Evolutionary conservation across 1,284 basidiomycete species (phyloP).

Genomic region (Sanghuangporus weigelae): DNA sequence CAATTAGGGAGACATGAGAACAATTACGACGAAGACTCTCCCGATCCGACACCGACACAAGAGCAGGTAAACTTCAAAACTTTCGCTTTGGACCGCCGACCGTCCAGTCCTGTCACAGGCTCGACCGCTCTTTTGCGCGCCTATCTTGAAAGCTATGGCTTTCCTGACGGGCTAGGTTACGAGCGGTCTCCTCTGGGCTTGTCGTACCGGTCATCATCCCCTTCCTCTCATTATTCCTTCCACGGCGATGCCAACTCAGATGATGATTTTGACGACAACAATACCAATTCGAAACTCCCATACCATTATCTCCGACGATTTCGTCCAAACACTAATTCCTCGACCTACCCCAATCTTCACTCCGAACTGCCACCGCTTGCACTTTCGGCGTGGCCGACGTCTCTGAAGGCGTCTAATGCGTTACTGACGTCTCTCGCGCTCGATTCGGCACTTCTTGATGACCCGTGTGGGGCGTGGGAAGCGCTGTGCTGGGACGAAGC

Average conservation of each 20-base stretch:
- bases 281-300: background rate
- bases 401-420: background rate
- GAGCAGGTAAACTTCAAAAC: background rate
- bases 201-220: background rate
- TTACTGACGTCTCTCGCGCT: background rate
- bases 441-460: background rate
- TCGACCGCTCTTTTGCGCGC: background rate
- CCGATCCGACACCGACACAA: background rate
- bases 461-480: slow-evolving; percentile 1
- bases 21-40: background rate
- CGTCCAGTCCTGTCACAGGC: background rate
- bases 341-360: background rate
- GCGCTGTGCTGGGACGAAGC: slow-evolving; percentile 11
- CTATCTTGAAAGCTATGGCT: slow-evolving; percentile 9
- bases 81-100: background rate
- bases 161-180: slow-evolving; percentile 1
- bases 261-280: background rate
- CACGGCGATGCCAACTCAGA: background rate
- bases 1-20: background rate
- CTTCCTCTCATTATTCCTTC: background rate
- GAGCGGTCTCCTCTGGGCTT: background rate
- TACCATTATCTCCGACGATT: background rate
- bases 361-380: background rate
- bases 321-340: background rate
- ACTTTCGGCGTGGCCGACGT: background rate